Evolutionary conservation across 169 alveolate genomes (phyloP), one percentile per base, ranked within the genome.

Genomic region (Eimeria sp.): DNA sequence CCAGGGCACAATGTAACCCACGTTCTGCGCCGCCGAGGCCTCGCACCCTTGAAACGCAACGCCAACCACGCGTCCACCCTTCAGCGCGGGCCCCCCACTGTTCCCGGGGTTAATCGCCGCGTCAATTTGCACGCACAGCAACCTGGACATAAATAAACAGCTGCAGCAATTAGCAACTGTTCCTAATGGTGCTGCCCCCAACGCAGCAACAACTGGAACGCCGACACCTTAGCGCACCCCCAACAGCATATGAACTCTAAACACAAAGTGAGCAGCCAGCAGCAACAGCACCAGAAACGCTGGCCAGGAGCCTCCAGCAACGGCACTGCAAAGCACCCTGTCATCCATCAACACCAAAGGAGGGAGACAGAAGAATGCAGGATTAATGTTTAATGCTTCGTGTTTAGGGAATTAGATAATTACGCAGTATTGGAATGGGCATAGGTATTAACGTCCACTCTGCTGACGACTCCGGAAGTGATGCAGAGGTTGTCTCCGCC

Each of bases 31-130:
- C 27, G 91, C 91, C 33, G 91, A 58, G 89, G 96, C 98, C 82
- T 97, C 98, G 90, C 93, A 97, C 4, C 98, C 98, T 95, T 98
- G 99, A 95, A 97, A 98, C 33, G 99, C 98, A 30, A 98, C 98
- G 49, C 99, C 99, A 8, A 97, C 98, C 40, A 98, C 99, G 87
- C 97, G 97, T 11, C 98, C 98, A 33, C 95, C 98, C 95, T 97
- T 98, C 54, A 98, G 66, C 1, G 98, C 99, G 6, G 99, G 99
- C 2, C 99, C 99, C 0, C 99, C 99, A 52, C 98, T 97, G 95
- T 98, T 98, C 52, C 99, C 99, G 0, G 99, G 98, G 85, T 98
- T 98, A 85, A 98, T 97, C 56, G 99, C 99, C 2, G 99, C 99
- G 94, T 98, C 99, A 49, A 98, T 98, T 95, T 98, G 99, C 54